A percentile compares a stretch with the other conserved stretches of the same genome.
Evolutionary conservation across 306 rosid genomes (phyloP).

Genomic region (Acmispon strigosus): DNA sequence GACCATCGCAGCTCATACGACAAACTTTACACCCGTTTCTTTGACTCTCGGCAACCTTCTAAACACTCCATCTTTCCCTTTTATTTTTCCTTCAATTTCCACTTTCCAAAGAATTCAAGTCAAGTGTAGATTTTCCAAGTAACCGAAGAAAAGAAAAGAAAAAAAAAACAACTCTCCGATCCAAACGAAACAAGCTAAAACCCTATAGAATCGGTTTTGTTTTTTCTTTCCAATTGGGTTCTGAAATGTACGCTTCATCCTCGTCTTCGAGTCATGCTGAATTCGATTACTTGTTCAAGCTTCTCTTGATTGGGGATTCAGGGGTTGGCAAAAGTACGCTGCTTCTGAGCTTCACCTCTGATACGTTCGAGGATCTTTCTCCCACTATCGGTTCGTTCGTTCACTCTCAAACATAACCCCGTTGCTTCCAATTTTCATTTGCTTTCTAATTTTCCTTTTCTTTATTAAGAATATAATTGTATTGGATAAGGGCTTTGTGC

Average conservation of each 20-base stretch:
- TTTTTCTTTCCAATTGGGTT: not conserved
- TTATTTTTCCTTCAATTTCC: not conserved
- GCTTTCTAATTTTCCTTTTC: constrained; percentile 6
- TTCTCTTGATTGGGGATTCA: constrained; percentile 90
- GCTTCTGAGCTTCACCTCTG: constrained; percentile 82
- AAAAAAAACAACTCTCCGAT: not conserved
- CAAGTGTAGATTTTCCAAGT: not conserved
- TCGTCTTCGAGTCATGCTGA: constrained; percentile 54
- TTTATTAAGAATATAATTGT: constrained; percentile 79
- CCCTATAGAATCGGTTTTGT: not conserved
- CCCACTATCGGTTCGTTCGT: constrained; percentile 41
- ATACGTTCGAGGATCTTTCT: constrained; percentile 73
- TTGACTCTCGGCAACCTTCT: constrained; percentile 22
- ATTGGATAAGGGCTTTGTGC: constrained; percentile 91
- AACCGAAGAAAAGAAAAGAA: not conserved
- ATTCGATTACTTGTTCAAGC: constrained; percentile 81
- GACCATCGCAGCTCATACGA: not conserved
- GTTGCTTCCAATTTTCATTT: constrained; percentile 30
- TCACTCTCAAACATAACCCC: constrained; percentile 29
- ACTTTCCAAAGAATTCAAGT: not conserved
- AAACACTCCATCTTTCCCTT: not conserved
- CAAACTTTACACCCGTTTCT: constrained; percentile 4
- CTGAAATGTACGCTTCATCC: constrained; percentile 46
- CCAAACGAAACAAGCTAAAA: no score
- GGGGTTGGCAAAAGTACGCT: constrained; percentile 96